phyloP scores from a whole-genome alignment of 208 protist species.

The Leishmania tarentolae region DNA sequence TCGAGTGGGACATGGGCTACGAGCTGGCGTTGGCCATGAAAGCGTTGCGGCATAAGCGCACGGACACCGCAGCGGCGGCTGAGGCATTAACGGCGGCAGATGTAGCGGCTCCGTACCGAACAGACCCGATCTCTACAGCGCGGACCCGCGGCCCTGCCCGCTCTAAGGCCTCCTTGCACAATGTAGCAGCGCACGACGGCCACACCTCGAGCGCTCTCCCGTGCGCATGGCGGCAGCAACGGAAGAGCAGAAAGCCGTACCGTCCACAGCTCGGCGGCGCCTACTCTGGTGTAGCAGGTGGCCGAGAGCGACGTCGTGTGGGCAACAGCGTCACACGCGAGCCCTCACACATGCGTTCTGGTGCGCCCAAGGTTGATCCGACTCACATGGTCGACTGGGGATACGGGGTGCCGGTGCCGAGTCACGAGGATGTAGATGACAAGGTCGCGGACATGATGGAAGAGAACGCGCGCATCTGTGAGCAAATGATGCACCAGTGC shows the following conservation, averaged over 20 bases:
- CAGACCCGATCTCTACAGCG: background rate
- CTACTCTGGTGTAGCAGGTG: conserved; percentile 8
- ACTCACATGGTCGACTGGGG: conserved; percentile 21
- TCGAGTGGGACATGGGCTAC: conserved; percentile 89
- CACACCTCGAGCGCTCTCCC: background rate
- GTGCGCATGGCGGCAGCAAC: background rate
- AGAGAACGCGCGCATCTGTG: conserved; percentile 49
- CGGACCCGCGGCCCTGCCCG: background rate
- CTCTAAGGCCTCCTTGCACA: background rate
- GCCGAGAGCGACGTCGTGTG: background rate
- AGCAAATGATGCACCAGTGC: conserved; percentile 13
- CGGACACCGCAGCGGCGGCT: conserved; percentile 20
- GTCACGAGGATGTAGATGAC: conserved; percentile 38
- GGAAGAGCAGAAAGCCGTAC: background rate
- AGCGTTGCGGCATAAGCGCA: conserved; percentile 34
- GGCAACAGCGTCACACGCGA: background rate
- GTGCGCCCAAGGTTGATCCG: background rate
- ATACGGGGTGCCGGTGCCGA: conserved; percentile 18
- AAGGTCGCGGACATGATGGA: conserved; percentile 55
- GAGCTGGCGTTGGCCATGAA: conserved; percentile 66
- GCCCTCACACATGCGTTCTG: background rate
- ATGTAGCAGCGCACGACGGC: background rate
- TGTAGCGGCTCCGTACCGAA: background rate
- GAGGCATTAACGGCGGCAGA: background rate
- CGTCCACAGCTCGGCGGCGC: background rate